Conservation (phyloP, 345 rosid genomes). For the Pugionium dolabratum region DNA sequence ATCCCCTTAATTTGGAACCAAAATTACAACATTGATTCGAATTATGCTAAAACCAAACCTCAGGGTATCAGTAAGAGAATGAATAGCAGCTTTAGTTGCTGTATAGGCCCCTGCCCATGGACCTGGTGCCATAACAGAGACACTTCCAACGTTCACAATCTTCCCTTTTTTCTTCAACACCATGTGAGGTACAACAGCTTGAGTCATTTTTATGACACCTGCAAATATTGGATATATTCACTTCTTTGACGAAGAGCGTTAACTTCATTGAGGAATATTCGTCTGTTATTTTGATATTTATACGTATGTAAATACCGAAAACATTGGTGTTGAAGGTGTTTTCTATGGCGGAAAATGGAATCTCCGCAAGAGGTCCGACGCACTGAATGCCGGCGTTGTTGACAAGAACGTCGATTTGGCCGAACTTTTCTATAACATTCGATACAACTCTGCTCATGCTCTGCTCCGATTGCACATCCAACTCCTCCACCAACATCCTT, state of each 20-base stretch:
- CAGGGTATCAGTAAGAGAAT: conserved; percentile 74
- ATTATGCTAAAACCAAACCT: conserved; percentile 46
- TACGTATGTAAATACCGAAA: conserved; percentile 46
- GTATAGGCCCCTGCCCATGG: conserved; percentile 84
- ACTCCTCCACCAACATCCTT: conserved; percentile 61
- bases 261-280: no score
- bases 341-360: conserved; percentile 60
- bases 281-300: no score
- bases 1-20: no score
- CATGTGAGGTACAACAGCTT: conserved; percentile 88
- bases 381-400: conserved; percentile 44
- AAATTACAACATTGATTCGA: no score
- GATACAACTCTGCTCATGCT: conserved; percentile 54
- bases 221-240: conserved; percentile 4
- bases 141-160: conserved; percentile 77
- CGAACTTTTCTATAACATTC: conserved; percentile 60
- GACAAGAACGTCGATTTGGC: conserved; percentile 74
- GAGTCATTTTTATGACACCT: conserved; percentile 83
- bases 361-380: conserved; percentile 81
- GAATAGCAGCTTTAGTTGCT: conserved; percentile 88
- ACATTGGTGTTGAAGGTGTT: conserved; percentile 70
- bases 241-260: no score
- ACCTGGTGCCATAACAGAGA: conserved; percentile 54
- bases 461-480: conserved; percentile 72
- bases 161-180: conserved; percentile 68